phyloP scores from a whole-genome alignment of 495 filamentous ascomycete species.

The Talaromyces ruber region DNA sequence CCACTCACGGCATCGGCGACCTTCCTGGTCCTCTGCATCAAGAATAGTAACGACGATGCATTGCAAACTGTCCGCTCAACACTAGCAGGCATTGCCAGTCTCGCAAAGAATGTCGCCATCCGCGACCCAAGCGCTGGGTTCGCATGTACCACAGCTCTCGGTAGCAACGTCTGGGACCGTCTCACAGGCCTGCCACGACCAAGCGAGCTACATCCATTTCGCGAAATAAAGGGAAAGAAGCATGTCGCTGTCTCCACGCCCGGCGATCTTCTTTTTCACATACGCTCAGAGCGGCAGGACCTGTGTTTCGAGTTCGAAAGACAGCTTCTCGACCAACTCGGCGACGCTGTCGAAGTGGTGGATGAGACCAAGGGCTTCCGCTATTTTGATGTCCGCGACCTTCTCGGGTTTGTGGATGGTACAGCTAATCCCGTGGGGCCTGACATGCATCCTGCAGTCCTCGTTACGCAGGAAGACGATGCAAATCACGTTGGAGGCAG shows the following conservation, averaged over 20 bases:
- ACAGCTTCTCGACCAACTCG: slow-evolving; percentile 41
- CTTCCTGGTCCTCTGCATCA: slow-evolving; percentile 41
- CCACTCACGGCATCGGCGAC: slow-evolving; percentile 42
- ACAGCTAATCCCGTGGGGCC: slow-evolving; percentile 49
- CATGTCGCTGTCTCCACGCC: slow-evolving; percentile 44
- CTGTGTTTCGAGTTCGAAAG: slow-evolving; percentile 50
- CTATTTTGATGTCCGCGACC: slow-evolving; percentile 51
- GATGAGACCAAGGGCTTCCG: slow-evolving; percentile 50
- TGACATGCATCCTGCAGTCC: slow-evolving; percentile 31
- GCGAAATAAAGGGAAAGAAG: slow-evolving; percentile 29
- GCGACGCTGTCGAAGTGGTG: slow-evolving; percentile 32
- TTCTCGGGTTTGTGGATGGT: slow-evolving; percentile 52
- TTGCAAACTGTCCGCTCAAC: slow-evolving; percentile 32
- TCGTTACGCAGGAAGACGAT: slow-evolving; percentile 36
- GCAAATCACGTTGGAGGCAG: slow-evolving; percentile 33
- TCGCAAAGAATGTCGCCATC: slow-evolving; percentile 47
- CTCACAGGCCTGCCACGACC: slow-evolving; percentile 37
- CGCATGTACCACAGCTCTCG: slow-evolving; percentile 47
- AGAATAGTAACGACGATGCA: slow-evolving; percentile 20
- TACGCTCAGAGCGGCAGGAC: slow-evolving; percentile 47
- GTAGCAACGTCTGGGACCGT: slow-evolving; percentile 38
- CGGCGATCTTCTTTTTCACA: slow-evolving; percentile 49
- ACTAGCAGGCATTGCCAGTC: slow-evolving; percentile 31
- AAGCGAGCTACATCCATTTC: slow-evolving; percentile 44
- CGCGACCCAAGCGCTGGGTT: slow-evolving; percentile 41